Base-by-base conservation (phyloP, 805 yeast species). In the Metschnikowia kunwiensis region DNA sequence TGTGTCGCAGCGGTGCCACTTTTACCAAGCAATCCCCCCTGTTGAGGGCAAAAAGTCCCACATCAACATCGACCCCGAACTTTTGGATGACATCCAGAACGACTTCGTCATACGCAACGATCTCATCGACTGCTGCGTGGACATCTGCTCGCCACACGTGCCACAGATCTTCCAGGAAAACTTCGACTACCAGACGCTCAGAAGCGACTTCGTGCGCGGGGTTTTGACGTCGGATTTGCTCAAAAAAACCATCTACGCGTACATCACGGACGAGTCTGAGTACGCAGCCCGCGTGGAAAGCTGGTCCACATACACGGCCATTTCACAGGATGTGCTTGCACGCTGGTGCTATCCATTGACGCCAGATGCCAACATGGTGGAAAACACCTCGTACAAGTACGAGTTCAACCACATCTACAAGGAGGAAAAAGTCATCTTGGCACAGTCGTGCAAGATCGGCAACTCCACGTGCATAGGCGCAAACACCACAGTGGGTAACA, bases 221-320 rank as follows among this genome's bases (percentile, higher is more conserved):
- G 93, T 91, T 17, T 70, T 93, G 42, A 82, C 93, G 11, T 82
- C 94, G 34, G 98, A 93, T 61, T 74, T 93, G 50, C 68, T 93
- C 50, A 89, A 88, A 47, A 91, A 93, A 57, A 84, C 89, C 38
- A 85, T 93, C 20, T 91, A 91, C 60, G 87, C 95, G 0, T 88
- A 86, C 54, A 77, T 89, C 29, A 75, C 93, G 13, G 78, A 76
- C 34, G 81, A 78, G 36, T 81, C 83, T 41, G 72, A 65, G 44
- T 89, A 88, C 54, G 96, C 96, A 19, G 93, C 95, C 1, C 77
- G 98, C 55, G 97, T 87, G n/a, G 94, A 89, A 55, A 83, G 91
- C 56, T 82, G 93, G 82, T 86, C 86, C 55, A 87, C 97, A 0
- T 93, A 89, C 60, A 91, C 84, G 57, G 89, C 95, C 8, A 79